Base-by-base conservation (phyloP, 2,329 filamentous ascomycete genomes). In the Penicillium sp. region DNA sequence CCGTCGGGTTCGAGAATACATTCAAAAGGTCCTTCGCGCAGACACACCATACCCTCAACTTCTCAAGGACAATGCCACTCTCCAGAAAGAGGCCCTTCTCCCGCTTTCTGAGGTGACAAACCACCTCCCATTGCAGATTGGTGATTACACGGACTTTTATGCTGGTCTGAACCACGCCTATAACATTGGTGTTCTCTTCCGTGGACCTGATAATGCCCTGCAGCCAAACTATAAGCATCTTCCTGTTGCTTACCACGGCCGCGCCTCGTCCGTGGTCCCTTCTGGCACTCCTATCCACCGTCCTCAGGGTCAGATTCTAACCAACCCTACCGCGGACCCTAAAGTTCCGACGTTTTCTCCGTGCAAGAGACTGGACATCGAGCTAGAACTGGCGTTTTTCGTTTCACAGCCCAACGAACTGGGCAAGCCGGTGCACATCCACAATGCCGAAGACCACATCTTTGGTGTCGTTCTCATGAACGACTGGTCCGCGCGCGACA, bases 101-200 rank as follows among this genome's bases (percentile, higher is more conserved):
- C 85, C 84, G 0, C 83, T 88, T 52, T 79, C 82, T 5, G 79
- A 86, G 21, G 85, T 89, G 53, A 85, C 82, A 65, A 88, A 85
- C 72, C 90, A 93, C 70, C 72, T 94, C 7, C 91, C 91, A 2
- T 88, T 95, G 86, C 82, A 84, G 58, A 92, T 94, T 68, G 90
- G 90, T 29, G 91, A 94, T 75, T 95, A 94, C 75, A 92, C 91
- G 1, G 91, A 95, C 76, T 95, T 95, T 80, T 95, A 92, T 72
- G 91, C 90, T 9, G 91, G 91, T 15, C 80, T 89, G 66, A 90
- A 93, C 73, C 91, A 95, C 77, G 91, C 91, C 19, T 89, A 87
- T 78, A 90, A 89, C 61, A 84, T 90, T 17, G 91, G 90, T 4
- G 82, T 84, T 11, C 83, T 94, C 64, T 92, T 94, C 78, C 86